Evolutionary conservation across 176 grass and related monocot species (phyloP).

Genomic region (Oryza coarctata): DNA sequence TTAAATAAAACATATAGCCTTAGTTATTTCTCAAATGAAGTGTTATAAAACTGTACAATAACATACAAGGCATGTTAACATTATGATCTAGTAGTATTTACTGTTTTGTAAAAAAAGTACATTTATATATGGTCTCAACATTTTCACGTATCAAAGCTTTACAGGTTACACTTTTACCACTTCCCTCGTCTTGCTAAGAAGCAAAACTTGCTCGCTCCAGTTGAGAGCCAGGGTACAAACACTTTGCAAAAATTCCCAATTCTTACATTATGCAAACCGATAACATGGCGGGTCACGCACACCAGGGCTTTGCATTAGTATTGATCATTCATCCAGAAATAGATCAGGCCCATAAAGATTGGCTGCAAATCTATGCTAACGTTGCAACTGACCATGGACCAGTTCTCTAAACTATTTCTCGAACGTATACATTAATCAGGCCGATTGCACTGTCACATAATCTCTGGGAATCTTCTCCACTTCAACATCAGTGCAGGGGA

Average conservation of each 20-base stretch:
- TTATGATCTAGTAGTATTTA: slow-evolving; percentile 24
- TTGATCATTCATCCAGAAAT: slow-evolving; percentile 1
- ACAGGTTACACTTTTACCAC: slow-evolving; percentile 45
- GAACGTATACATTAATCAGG: slow-evolving; percentile 33
- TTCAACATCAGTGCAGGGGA: slow-evolving; percentile 5
- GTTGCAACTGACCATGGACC: slow-evolving; percentile 30
- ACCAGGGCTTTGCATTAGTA: not conserved
- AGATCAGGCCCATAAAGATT: not conserved
- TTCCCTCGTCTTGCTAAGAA: slow-evolving; percentile 2
- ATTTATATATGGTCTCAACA: slow-evolving; percentile 23
- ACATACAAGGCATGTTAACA: not conserved
- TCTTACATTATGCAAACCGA: slow-evolving; percentile 19
- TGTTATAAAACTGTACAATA: not conserved
- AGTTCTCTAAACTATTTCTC: slow-evolving; percentile 32
- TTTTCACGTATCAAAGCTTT: slow-evolving; percentile 29
- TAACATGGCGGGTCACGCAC: not conserved
- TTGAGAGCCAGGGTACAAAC: slow-evolving; percentile 18
- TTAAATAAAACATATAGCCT: not conserved
- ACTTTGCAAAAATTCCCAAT: slow-evolving; percentile 27
- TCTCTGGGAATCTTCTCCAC: slow-evolving; percentile 23
- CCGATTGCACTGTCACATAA: slow-evolving; percentile 10
- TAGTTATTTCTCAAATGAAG: not conserved
- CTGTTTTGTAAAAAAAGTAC: slow-evolving; percentile 26
- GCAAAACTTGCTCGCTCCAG: slow-evolving; percentile 18
- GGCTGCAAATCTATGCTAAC: slow-evolving; percentile 21